Conservation (phyloP, 352 stramenopile genomes). For the Thraustotheca clavata region DNA sequence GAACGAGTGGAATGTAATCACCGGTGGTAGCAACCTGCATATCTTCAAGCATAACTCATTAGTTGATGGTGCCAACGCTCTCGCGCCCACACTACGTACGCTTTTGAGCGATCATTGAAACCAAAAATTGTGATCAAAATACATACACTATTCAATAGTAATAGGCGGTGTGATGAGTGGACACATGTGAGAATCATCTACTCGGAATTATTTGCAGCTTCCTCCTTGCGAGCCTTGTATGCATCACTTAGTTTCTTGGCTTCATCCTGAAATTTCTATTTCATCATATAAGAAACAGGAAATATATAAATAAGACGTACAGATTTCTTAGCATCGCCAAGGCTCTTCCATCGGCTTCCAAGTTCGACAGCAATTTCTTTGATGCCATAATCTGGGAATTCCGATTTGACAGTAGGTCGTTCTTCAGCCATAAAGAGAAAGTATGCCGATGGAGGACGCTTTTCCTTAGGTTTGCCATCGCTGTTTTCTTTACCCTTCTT, state of each 20-base stretch:
- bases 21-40: neutral
- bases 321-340: neutral
- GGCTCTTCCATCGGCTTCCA: constrained; percentile 10
- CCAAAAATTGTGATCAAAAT: constrained; percentile 1
- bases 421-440: constrained; percentile 22
- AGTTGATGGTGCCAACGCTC: neutral
- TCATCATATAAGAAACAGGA: neutral
- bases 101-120: neutral
- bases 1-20: constrained; percentile 12
- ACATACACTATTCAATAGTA: constrained; percentile 4
- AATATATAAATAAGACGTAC: neutral
- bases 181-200: neutral
- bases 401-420: constrained; percentile 1
- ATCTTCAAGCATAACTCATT: neutral
- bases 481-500: constrained; percentile 17
- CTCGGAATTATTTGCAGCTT: neutral
- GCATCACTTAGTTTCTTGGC: constrained; percentile 14
- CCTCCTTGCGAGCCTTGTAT: constrained; percentile 18
- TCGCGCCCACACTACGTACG: neutral
- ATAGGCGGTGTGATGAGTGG: neutral
- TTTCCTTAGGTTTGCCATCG: constrained; percentile 20
- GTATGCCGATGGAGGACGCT: constrained; percentile 15
- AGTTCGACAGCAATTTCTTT: constrained; percentile 17
- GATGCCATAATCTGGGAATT: constrained; percentile 1
- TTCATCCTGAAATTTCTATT: constrained; percentile 15